Evolutionary conservation across 164 flowering plant genomes (phyloP), one percentile per base, ranked within the genome.

Genomic region (Magnolia changhungtana): DNA sequence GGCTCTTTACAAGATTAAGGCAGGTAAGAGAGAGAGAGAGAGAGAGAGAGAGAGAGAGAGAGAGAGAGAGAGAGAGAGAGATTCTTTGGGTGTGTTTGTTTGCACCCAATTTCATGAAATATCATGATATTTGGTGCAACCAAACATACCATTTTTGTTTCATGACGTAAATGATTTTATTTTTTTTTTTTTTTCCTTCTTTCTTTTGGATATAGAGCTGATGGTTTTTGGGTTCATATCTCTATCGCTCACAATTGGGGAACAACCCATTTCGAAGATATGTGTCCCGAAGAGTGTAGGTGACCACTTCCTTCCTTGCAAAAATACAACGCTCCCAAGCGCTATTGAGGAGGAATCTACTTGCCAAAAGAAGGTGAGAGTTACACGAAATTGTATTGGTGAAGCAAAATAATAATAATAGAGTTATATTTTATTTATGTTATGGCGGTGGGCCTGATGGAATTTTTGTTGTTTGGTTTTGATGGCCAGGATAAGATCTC

Each of bases 181-280:
- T 58, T 27, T 27, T 27, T 27, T 58, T 27, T 27, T 27, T 27
- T 61, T 73, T 6, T 8, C 5, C 18, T 59, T 73, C 8, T 31
- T 2, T 31, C 31, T 50, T 49, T 58, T 5, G 49, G 9, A 16
- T 82, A 81, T 67, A 91, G 95, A 91, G 58, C 74, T 91, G 84
- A 84, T 91, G 90, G 82, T 89, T 31, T 61, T 90, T 79, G 95
- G 93, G 7, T 89, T 91, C 78, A 79, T 88, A 19, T 88, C 95
- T 14, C 78, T 91, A 83, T 61, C 86, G 50, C 84, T 91, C 50
- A 85, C 86, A 7, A 84, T 85, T 19, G 9, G 64, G 16, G 79
- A 88, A 67, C 84, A 77, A 72, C 82, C 75, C 11, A 87, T 91
- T 68, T 81, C 92, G 4, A 85, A 80, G 8, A 89, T 89, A 6